Conservation (phyloP, 2,329 filamentous ascomycete species). For the Cercospora zeae-maydis region DNA sequence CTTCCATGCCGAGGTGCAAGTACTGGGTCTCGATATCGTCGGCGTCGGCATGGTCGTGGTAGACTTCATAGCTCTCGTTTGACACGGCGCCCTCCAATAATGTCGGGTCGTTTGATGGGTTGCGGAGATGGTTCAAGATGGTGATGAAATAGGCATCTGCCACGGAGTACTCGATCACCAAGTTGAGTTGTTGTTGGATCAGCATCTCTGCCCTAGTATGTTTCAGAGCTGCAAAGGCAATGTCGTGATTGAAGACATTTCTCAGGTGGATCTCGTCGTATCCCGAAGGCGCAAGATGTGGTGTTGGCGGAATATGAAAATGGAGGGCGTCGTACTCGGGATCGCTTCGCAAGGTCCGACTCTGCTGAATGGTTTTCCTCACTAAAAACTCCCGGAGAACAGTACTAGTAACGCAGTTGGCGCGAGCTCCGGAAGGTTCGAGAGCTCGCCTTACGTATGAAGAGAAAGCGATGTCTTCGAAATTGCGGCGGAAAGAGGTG, state of each 20-base stretch:
- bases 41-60: not conserved
- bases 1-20: not conserved
- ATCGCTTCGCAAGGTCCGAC: not conserved
- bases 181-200: not conserved
- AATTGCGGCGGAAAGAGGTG: not conserved
- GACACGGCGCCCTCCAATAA: not conserved
- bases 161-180: slow-evolving; percentile 1
- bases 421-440: not conserved
- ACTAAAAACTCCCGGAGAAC: not conserved
- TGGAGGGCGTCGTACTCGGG: slow-evolving; percentile 6
- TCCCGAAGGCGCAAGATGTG: not conserved
- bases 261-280: slow-evolving; percentile 6
- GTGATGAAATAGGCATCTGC: slow-evolving; percentile 1
- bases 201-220: not conserved
- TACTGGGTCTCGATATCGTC: not conserved
- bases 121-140: not conserved
- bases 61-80: not conserved
- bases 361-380: not conserved
- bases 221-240: slow-evolving; percentile 1
- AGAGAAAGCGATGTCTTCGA: not conserved
- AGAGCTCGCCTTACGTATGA: slow-evolving; percentile 2
- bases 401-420: not conserved
- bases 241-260: slow-evolving; percentile 4
- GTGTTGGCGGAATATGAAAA: not conserved
- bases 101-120: not conserved